Evolutionary conservation across 2,329 filamentous ascomycete genomes (phyloP), one percentile per base, ranked within the genome.

Genomic region (Neoascochyta sp.): DNA sequence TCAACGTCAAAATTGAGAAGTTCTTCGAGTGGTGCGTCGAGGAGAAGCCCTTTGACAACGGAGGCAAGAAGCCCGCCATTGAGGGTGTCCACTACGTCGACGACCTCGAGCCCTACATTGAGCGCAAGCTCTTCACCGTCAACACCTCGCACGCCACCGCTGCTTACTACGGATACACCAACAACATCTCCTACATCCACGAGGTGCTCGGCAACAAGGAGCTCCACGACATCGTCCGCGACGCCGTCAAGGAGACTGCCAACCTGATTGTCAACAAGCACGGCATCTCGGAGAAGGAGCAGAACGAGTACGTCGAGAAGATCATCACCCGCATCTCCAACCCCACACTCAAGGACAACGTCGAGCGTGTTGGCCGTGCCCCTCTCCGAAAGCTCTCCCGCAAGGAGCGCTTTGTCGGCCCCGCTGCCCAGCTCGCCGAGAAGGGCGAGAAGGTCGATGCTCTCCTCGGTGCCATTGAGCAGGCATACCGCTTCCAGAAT

Each of bases 21-120:
- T 98, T 96, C 75, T 95, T 86, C 70, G 92, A 98, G 72, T 98
- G 92, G 92, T 90, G 92, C 21, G 89, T 98, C 29, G 92, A 98
- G 61, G 71, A 79, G 62, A 83, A 79, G 24, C 90, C 90, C 2
- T 95, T 96, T 66, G 57, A 62, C 41, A 74, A 81, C 44, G 77
- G 81, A 43, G 69, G 75, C 41, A 73, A 74, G 31, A 75, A 78
- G 49, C 89, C 88, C 5, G 67, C 77, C 11, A 90, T 98, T 56
- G 67, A 92, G 47, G 90, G 89, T 38, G 82, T 96, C 62, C 85
- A 94, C 70, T 95, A 86, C 80, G 92, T 96, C 37, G 80, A 87
- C 45, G 76, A 96, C 68, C 79, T 98, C 16, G 76, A 81, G 60
- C 92, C 92, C 35, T 98, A 90, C 71, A 96, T 98, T 56, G 92